A percentile compares a stretch with the other conserved stretches of the same genome.
Conservation (phyloP, 495 filamentous ascomycete species). For the Sporormia fimetaria region DNA sequence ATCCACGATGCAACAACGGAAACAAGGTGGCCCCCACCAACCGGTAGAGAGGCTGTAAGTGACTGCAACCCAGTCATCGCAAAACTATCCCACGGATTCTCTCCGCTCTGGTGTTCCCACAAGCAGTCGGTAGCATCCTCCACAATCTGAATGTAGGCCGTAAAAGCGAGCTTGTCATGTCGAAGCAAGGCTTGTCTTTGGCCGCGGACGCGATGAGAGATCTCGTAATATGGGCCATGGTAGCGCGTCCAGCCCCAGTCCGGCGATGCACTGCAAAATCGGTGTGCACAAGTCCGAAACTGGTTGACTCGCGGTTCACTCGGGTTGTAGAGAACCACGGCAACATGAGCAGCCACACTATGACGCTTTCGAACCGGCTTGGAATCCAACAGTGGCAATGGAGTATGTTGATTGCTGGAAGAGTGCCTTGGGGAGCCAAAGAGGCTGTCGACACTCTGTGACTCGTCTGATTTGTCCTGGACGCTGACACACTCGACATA, state of each 20-base stretch:
- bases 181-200: conserved; percentile 53
- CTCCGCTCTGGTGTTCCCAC: conserved; percentile 44
- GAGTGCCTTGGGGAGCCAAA: conserved; percentile 1
- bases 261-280: conserved; percentile 46
- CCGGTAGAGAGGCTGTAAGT: conserved; percentile 39
- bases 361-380: conserved; percentile 15
- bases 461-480: conserved; percentile 17
- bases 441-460: background rate
- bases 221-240: conserved; percentile 49
- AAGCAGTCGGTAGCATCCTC: conserved; percentile 50
- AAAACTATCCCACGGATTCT: conserved; percentile 36
- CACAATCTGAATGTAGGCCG: conserved; percentile 51
- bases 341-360: conserved; percentile 48
- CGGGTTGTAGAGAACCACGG: conserved; percentile 55
- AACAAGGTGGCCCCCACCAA: conserved; percentile 28
- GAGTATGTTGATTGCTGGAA: conserved; percentile 22
- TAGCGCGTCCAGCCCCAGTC: conserved; percentile 63
- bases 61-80: conserved; percentile 49
- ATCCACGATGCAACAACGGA: conserved; percentile 44
- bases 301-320: conserved; percentile 50
- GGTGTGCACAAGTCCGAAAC: conserved; percentile 46
- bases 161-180: conserved; percentile 53
- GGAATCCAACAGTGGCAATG: conserved; percentile 27
- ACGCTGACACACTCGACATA: conserved; percentile 53
- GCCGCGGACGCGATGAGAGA: conserved; percentile 44